Base-by-base conservation (phyloP, 148 eudicot species). In the Cornus kousa region DNA sequence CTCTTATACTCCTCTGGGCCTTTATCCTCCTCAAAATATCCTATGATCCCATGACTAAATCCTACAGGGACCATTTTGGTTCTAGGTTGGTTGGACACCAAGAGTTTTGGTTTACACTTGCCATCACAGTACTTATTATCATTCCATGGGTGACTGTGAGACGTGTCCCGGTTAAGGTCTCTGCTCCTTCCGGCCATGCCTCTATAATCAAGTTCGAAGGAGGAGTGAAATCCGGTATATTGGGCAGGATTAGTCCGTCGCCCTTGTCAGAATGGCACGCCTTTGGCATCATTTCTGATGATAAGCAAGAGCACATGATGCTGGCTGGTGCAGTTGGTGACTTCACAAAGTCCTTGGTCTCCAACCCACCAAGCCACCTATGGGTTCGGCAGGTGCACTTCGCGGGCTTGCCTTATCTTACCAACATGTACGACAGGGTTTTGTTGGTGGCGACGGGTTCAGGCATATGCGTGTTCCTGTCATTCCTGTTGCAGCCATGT, bases 291-390 rank as follows among this genome's bases (percentile, higher is more conserved):
- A 89, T 87, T 60, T 87, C 88, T 0, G 88, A 89, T 23, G 79
- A 75, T 7, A 87, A 87, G 62, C 33, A 71, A 4, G 88, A 83
- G 48, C 89, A 87, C 73, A 87, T 85, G 88, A 89, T 87, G 89
- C 77, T 89, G 53, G 91, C 89, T 1, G 86, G 89, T 28, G 91
- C 89, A 0, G 91, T 89, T 3, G 91, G 91, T 1, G 91, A 89
- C 76, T 89, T 86, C 82, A 87, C 89, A 0, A 88, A 82, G 67
- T 84, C 91, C 4, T 53, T 89, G 31, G 88, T 89, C 23, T 68
- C 89, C 12, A 35, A 79, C 62, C 89, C 88, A 4, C 91, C 88
- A 0, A 85, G 80, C 77, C 89, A 89, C 60, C 70, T 89, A 19
- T 89, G 89, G 91, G 91, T 89, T 14, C 74, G 91, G 62, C 65